Conservation (phyloP, 768 basidiomycete species). For the Infundibulicybe gibba region DNA sequence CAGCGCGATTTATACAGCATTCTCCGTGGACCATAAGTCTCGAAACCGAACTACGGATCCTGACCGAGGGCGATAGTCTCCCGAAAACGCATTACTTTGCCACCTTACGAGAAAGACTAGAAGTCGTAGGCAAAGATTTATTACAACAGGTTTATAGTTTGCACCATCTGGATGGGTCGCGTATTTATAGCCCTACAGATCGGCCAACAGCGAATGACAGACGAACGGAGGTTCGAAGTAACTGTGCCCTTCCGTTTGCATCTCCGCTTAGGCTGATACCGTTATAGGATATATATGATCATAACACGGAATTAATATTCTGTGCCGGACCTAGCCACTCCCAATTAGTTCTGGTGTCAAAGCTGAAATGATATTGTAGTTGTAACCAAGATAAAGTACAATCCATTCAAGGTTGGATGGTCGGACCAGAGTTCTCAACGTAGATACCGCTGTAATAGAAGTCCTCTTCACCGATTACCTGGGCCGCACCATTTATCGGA, state of each 20-base stretch:
- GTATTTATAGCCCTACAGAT: background rate
- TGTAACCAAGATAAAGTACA: too few relatives aligned
- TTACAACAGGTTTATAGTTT: slow-evolving; percentile 17
- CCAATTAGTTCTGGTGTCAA: slow-evolving; percentile 9
- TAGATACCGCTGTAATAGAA: slow-evolving; percentile 1
- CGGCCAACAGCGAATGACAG: too few relatives aligned
- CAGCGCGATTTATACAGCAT: slow-evolving; percentile 22
- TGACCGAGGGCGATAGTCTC: slow-evolving; percentile 14
- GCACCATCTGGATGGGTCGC: background rate
- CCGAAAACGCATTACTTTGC: slow-evolving; percentile 17
- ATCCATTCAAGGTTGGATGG: background rate
- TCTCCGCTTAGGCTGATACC: background rate
- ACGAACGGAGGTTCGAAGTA: too few relatives aligned
- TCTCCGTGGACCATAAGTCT: slow-evolving; percentile 55
- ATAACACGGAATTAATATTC: slow-evolving; percentile 7
- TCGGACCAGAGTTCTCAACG: slow-evolving; percentile 1
- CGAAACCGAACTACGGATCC: slow-evolving; percentile 28
- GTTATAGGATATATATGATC: slow-evolving; percentile 3
- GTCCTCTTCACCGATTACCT: slow-evolving; percentile 1
- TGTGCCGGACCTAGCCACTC: slow-evolving; percentile 6
- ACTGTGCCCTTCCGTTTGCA: background rate
- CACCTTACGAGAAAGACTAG: slow-evolving; percentile 27
- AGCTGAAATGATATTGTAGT: background rate
- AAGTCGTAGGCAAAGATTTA: slow-evolving; percentile 16
- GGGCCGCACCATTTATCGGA: background rate